Conservation (phyloP, 1,284 basidiomycete genomes). For the Apiotrichum brassicae region DNA sequence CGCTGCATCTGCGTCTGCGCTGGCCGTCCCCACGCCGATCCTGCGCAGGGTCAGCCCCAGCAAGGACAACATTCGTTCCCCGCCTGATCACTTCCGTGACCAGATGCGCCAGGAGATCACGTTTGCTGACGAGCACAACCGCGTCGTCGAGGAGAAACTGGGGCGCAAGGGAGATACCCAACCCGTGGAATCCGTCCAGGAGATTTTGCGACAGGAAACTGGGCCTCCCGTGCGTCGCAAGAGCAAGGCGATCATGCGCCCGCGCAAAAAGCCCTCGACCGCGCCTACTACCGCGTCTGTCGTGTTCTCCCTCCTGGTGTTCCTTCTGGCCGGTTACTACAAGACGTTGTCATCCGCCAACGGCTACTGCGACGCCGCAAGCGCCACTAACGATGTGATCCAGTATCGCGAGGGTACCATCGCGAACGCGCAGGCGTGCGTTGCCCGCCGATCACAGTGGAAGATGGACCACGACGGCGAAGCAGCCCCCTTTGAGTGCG, state of each 20-base stretch:
- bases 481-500: constrained; percentile 21
- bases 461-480: constrained; percentile 21
- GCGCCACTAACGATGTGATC: constrained; percentile 58
- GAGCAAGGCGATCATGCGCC: constrained; percentile 13
- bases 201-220: neutral
- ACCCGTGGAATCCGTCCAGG: neutral
- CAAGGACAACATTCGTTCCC: constrained; percentile 30
- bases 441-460: constrained; percentile 34
- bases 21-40: constrained; percentile 12
- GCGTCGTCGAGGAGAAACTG: constrained; percentile 27
- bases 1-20: neutral
- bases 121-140: constrained; percentile 30
- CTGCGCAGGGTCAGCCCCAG: constrained; percentile 34
- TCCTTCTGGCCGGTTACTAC: constrained; percentile 48
- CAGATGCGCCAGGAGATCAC: constrained; percentile 19
- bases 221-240: neutral
- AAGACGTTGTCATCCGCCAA: constrained; percentile 59
- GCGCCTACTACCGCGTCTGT: constrained; percentile 46
- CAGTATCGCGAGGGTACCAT: constrained; percentile 37
- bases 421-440: constrained; percentile 56
- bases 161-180: constrained; percentile 8
- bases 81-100: constrained; percentile 28
- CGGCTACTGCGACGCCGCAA: constrained; percentile 73
- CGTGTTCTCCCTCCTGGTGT: constrained; percentile 47
- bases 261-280: constrained; percentile 7